Evolutionary conservation across 1,139 yeast species (phyloP), one percentile per base, ranked within the genome.

Genomic region (Pichia cactophila): DNA sequence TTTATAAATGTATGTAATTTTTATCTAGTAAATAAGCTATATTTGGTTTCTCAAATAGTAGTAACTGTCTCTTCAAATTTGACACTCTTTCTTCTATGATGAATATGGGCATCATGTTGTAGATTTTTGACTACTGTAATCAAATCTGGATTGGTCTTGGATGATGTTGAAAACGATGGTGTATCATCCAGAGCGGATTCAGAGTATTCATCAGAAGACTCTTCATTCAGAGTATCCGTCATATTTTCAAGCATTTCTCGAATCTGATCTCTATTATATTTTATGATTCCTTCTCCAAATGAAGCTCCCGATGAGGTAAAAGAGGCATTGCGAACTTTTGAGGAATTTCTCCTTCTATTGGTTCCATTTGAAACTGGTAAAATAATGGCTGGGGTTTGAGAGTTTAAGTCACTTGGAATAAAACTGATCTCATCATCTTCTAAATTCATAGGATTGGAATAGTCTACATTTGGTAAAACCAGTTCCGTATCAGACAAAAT

Each of bases 251-350:
- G 50, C 67, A 63, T 63, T 43, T 61, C 65, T 16, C 64, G 48
- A 26, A 63, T 62, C 49, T 63, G 67, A 29, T 56, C 57, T 35
- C 67, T 50, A 45, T 58, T 62, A 46, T 60, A 63, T 48, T 62
- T 62, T 33, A 63, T 61, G 28, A 63, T 63, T 6, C 67, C 67
- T 48, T 63, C 67, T 26, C 67, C 67, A 49, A 63, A 63, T 14
- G 66, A 62, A 12, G 60, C 58, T 33, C 67, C 67, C 1, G 65
- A 61, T 2, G 67, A 62, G 8, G 67, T 63, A 41, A 63, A 61
- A 6, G 65, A 62, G 1, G 65, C 59, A 23, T 48, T 47, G 31
- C 56, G 49, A 4, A 38, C 40, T 36, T 42, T 49, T 20, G 26
- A 33, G 3, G 33, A 28, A 14, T 5, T 2, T 31, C 35, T 31